phyloP scores from a whole-genome alignment of 2,329 filamentous ascomycete genomes.

The Aspergillus floridensis region DNA sequence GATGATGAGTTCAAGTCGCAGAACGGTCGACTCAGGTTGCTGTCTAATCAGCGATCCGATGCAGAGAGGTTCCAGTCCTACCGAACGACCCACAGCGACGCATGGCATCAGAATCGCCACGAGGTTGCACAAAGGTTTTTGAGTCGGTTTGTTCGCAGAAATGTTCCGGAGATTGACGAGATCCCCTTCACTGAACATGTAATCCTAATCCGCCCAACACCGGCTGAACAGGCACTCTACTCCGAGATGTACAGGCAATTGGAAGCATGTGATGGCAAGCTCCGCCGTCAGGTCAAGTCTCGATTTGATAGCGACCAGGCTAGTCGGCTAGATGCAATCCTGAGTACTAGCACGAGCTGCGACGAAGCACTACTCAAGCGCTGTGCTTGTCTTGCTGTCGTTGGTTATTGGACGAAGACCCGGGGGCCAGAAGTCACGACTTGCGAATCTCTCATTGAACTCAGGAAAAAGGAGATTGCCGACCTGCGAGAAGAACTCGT shows the following conservation, averaged over 20 bases:
- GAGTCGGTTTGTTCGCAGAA: conserved; percentile 51
- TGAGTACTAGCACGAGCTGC: conserved; percentile 46
- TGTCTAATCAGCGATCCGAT: conserved; percentile 30
- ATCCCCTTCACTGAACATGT: conserved; percentile 48
- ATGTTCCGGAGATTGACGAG: conserved; percentile 44
- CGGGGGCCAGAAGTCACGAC: conserved; percentile 30
- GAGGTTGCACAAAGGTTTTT: conserved; percentile 56
- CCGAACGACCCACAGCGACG: conserved; percentile 48
- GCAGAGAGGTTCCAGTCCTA: conserved; percentile 58
- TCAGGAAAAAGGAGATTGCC: conserved; percentile 24
- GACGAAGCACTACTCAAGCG: conserved; percentile 56
- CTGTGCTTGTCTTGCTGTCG: conserved; percentile 37
- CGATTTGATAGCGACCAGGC: conserved; percentile 27
- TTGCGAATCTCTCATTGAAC: conserved; percentile 31
- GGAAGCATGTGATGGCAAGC: conserved; percentile 50
- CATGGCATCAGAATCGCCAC: conserved; percentile 54
- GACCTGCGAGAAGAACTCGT: conserved; percentile 23
- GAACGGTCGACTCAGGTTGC: conserved; percentile 43
- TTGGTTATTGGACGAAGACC: conserved; percentile 24
- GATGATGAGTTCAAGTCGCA: conserved; percentile 48
- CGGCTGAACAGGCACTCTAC: conserved; percentile 54
- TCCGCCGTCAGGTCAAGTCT: conserved; percentile 25
- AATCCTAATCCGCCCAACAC: conserved; percentile 43
- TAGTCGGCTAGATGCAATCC: conserved; percentile 46
- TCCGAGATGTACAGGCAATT: conserved; percentile 55